These are phyloP conservation scores for Sugiyamaella pinicola DNA, from an alignment of 1,139 yeast species.

Conservation along the genomic window DNA sequence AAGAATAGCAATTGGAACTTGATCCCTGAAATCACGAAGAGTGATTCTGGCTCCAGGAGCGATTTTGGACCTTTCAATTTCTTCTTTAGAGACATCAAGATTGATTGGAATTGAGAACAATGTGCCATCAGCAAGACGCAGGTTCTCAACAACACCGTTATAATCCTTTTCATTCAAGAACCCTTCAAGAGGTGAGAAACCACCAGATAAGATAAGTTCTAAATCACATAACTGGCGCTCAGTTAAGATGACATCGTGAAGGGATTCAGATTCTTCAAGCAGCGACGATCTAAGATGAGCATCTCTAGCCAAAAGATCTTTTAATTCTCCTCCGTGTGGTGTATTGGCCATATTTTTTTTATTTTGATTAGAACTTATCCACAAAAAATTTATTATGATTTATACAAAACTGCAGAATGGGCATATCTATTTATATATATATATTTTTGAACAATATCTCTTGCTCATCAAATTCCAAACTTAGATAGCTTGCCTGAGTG, in stretches of 20 bases:
- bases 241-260: slow-evolving; percentile 62
- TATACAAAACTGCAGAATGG: neutral
- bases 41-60: slow-evolving; percentile 65
- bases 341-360: slow-evolving; percentile 63
- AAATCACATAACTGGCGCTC: slow-evolving; percentile 92
- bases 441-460: neutral
- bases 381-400: neutral
- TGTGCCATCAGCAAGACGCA: slow-evolving; percentile 75
- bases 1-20: slow-evolving; percentile 75
- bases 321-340: slow-evolving; percentile 90
- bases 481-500: neutral
- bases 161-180: slow-evolving; percentile 83
- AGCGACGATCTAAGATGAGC: slow-evolving; percentile 59
- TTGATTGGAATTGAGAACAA: slow-evolving; percentile 95
- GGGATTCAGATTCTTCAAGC: slow-evolving; percentile 57
- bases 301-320: slow-evolving; percentile 86
- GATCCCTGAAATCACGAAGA: slow-evolving; percentile 82
- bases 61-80: slow-evolving; percentile 49
- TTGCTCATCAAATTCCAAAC: slow-evolving; percentile 13
- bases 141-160: slow-evolving; percentile 71
- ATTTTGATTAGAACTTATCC: neutral
- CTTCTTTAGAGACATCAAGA: slow-evolving; percentile 66
- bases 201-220: slow-evolving; percentile 90
- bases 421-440: neutral
- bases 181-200: slow-evolving; percentile 90